Conservation (phyloP, 768 basidiomycete species). For the Hericium coralloides region DNA sequence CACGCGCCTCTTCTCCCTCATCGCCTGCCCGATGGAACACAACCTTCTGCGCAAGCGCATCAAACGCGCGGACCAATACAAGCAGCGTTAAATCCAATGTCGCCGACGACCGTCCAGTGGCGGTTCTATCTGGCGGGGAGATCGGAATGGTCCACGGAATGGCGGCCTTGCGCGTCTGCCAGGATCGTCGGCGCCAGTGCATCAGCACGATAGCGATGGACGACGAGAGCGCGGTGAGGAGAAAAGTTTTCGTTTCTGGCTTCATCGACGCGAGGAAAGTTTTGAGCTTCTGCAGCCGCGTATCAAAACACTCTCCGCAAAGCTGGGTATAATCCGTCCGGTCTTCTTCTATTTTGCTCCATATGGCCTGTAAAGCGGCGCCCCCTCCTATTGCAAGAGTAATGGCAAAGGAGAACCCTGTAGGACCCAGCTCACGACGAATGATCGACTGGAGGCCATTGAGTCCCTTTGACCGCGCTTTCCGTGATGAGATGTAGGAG, state of each 20-base stretch:
- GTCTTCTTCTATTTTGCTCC: constrained; percentile 21
- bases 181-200: constrained; percentile 36
- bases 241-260: constrained; percentile 42
- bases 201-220: constrained; percentile 48
- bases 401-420: constrained; percentile 64
- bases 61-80: constrained; percentile 60
- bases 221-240: constrained; percentile 50
- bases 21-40: constrained; percentile 25
- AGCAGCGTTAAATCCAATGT: constrained; percentile 65
- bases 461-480: constrained; percentile 16
- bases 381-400: constrained; percentile 61
- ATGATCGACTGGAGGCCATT: constrained; percentile 31
- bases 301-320: neutral
- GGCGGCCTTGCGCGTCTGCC: constrained; percentile 19
- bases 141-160: constrained; percentile 18
- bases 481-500: constrained; percentile 35
- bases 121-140: neutral
- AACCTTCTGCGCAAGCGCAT: constrained; percentile 45
- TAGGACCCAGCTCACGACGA: constrained; percentile 45
- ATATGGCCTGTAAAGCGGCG: constrained; percentile 39
- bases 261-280: constrained; percentile 23
- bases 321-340: neutral
- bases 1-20: constrained; percentile 23
- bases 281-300: neutral
- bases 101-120: constrained; percentile 28